Evolutionary conservation across 1,284 basidiomycete species (phyloP), one percentile per base, ranked within the genome.

Genomic region (Phellopilus nigrolimitatus): DNA sequence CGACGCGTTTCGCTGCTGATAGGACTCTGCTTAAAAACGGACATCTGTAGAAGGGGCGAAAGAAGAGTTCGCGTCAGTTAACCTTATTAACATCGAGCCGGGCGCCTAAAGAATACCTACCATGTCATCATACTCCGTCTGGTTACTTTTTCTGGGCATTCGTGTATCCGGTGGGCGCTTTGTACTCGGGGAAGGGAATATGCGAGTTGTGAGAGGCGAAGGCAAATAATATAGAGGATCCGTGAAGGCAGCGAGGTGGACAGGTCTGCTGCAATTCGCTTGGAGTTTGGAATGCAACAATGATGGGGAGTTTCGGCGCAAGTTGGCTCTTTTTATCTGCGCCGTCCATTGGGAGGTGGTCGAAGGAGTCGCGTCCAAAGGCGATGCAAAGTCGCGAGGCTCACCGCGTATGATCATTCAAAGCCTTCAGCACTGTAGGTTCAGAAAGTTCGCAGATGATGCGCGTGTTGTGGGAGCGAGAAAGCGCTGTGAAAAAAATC

Each of bases 131-230:
- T 53, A 53, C 21, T 42, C 28, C 5, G 51, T 53, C 39, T 30
- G 51, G 30, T 52, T 47, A n/a, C 37, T 39, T 39, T 52, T 52
- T 42, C 51, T 46, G 25, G 51, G 51, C 51, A 52, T 52, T 38
- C 24, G 36, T 31, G 28, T 42, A 47, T 15, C 19, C 5, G 15
- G 17, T 27, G 22, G 19, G n/a, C 38, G 40, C n/a, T 8, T 12
- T 22, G 25, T 10, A 17, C 39, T 22, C 6, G 34, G 19, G 30
- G 15, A 17, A 24, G 34, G 45, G 31, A n/a, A 24, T 24, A 19
- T 10, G 13, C 28, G 42, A 30, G 21, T n/a, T 24, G 25, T 19
- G 17, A 40, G 33, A 19, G 34, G n/a, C n/a, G n/a, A n/a, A n/a
- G n/a, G n/a, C n/a, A n/a, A 40, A 44, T 27, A 44, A n/a, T 27